These are phyloP conservation scores for Hymenotorrendiella dingleyae DNA, from an alignment of 2,329 filamentous ascomycete species.

Conservation along the genomic window DNA sequence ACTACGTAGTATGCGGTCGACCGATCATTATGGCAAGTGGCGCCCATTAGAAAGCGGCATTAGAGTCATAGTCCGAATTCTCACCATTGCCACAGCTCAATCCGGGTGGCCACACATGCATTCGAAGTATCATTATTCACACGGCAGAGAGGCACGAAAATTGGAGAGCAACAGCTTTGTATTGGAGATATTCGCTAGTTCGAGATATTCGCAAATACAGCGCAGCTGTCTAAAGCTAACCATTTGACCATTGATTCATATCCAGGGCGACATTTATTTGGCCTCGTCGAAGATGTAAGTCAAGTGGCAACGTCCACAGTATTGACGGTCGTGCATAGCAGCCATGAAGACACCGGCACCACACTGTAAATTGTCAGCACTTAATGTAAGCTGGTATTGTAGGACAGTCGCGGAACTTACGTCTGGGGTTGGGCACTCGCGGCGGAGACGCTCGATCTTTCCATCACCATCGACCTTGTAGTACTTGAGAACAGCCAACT, in stretches of 20 bases:
- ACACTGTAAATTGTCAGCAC: slow-evolving; percentile 58
- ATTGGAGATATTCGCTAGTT: slow-evolving; percentile 16
- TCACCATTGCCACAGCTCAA: too few species aligned
- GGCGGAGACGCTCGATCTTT: slow-evolving; percentile 98
- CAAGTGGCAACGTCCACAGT: slow-evolving; percentile 59
- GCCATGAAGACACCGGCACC: slow-evolving; percentile 99
- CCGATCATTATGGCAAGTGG: too few species aligned
- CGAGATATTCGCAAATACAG: slow-evolving; percentile 17
- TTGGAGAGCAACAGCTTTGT: slow-evolving; percentile 9
- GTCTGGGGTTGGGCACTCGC: slow-evolving; percentile 91
- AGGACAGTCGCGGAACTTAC: slow-evolving; percentile 52
- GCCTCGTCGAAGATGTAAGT: slow-evolving; percentile 67
- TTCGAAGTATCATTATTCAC: too few species aligned
- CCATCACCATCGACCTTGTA: slow-evolving; percentile 99
- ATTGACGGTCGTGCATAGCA: slow-evolving; percentile 97
- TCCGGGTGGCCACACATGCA: too few species aligned
- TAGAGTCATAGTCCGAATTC: too few species aligned
- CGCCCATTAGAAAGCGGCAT: too few species aligned
- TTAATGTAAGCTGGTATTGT: not conserved
- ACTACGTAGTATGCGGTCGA: too few species aligned
- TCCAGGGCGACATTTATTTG: slow-evolving; percentile 38
- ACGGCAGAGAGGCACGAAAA: too few species aligned
- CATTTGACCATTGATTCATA: too few species aligned
- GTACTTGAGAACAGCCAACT: slow-evolving; percentile 99
- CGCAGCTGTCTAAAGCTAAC: slow-evolving; percentile 13